A percentile compares a stretch with the other conserved stretches of the same genome.
Conservation (phyloP, 768 basidiomycete species). For the Pluteus cervinus region DNA sequence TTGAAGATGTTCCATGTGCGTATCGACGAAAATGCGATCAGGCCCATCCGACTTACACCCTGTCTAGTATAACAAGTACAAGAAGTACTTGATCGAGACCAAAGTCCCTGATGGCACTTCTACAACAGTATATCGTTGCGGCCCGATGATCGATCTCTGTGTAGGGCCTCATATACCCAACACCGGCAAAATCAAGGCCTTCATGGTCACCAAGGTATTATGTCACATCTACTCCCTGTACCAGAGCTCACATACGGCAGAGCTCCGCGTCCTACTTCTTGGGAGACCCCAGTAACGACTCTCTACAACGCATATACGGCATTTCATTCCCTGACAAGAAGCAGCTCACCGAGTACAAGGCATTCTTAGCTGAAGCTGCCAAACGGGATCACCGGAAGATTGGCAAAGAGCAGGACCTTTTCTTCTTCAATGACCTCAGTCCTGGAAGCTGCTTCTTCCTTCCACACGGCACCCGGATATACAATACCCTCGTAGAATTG, state of each 20-base stretch:
- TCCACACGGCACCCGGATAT: slow-evolving; percentile 94
- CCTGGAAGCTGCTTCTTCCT: slow-evolving; percentile 97
- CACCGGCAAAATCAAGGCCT: slow-evolving; percentile 95
- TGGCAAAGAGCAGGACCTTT: slow-evolving; percentile 95
- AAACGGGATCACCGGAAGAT: slow-evolving; percentile 97
- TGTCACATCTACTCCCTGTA: neutral
- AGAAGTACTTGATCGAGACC: slow-evolving; percentile 89
- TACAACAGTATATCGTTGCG: slow-evolving; percentile 97
- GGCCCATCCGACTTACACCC: no score
- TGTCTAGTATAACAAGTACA: slow-evolving; percentile 97
- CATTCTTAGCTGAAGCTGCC: slow-evolving; percentile 94
- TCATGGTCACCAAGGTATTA: slow-evolving; percentile 89
- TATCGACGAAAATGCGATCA: no score
- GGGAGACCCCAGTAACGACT: slow-evolving; percentile 88
- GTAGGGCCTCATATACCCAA: slow-evolving; percentile 97
- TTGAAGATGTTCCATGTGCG: slow-evolving; percentile 93
- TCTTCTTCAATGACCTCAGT: slow-evolving; percentile 96
- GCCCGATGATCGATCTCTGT: slow-evolving; percentile 97
- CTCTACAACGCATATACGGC: slow-evolving; percentile 93
- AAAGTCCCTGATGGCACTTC: slow-evolving; percentile 96
- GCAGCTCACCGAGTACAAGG: slow-evolving; percentile 91
- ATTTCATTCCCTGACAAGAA: slow-evolving; percentile 99
- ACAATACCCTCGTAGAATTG: slow-evolving; percentile 87
- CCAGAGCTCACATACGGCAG: slow-evolving; percentile 36
- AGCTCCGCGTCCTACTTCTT: slow-evolving; percentile 99